A percentile compares a stretch with the other conserved stretches of the same genome.
Evolutionary conservation across 768 basidiomycete genomes (phyloP).

Genomic region (Amanita exitialis): DNA sequence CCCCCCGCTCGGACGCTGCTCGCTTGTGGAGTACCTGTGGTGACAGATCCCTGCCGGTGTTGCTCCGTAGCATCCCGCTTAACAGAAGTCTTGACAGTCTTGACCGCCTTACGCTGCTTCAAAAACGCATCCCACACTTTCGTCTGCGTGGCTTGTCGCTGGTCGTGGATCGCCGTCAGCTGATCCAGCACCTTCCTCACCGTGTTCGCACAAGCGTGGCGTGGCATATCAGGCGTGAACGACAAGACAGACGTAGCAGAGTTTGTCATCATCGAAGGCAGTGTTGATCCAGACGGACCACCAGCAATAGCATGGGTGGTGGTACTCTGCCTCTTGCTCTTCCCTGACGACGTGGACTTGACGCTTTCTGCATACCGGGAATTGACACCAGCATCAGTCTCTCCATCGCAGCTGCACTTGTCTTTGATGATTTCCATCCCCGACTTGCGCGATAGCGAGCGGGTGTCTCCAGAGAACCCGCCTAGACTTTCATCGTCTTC

Average conservation of each 20-base stretch:
- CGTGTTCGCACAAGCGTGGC: slow-evolving; percentile 67
- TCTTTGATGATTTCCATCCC: slow-evolving; percentile 37
- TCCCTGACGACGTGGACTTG: slow-evolving; percentile 43
- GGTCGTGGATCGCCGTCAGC: slow-evolving; percentile 76
- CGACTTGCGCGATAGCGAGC: slow-evolving; percentile 11
- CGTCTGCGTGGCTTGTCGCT: slow-evolving; percentile 55
- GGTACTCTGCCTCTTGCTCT: slow-evolving; percentile 36
- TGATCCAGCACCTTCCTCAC: slow-evolving; percentile 65
- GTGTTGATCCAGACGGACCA: slow-evolving; percentile 12
- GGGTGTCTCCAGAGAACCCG: background rate
- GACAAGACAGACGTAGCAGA: slow-evolving; percentile 46
- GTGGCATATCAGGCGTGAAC: slow-evolving; percentile 52
- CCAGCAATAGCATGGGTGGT: slow-evolving; percentile 7
- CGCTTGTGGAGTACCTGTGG: background rate
- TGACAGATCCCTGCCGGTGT: background rate
- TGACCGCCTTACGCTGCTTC: slow-evolving; percentile 40
- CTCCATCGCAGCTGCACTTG: slow-evolving; percentile 33
- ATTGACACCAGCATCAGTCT: slow-evolving; percentile 10
- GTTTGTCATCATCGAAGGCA: slow-evolving; percentile 15
- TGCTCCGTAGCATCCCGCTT: slow-evolving; percentile 9
- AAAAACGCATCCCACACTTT: slow-evolving; percentile 90
- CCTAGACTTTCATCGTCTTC: slow-evolving; percentile 17
- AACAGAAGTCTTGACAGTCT: slow-evolving; percentile 19
- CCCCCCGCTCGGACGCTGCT: slow-evolving; percentile 21
- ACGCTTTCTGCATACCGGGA: slow-evolving; percentile 12